Evolutionary conservation across 805 yeast genomes (phyloP).

Genomic region (Saccharomycopsis fibuligera): DNA sequence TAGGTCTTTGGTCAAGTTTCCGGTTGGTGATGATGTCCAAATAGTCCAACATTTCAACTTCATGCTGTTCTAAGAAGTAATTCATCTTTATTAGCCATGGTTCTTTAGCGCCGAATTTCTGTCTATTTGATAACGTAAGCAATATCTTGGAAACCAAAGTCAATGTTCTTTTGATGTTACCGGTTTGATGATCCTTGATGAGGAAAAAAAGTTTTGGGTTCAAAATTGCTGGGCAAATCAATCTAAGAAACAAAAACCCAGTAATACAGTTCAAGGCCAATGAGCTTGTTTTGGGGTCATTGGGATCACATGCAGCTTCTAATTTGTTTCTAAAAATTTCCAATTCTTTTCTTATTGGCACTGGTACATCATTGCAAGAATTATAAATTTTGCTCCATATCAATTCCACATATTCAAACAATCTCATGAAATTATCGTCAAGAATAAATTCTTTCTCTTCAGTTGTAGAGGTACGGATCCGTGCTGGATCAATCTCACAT

Average conservation of each 20-base stretch:
- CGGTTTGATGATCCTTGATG: slow-evolving; percentile 63
- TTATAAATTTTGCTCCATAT: slow-evolving; percentile 61
- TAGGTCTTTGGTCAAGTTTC: slow-evolving; percentile 58
- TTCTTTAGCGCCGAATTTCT: slow-evolving; percentile 74
- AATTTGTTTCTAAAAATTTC: slow-evolving; percentile 56
- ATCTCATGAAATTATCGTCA: slow-evolving; percentile 40
- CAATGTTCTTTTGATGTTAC: slow-evolving; percentile 66
- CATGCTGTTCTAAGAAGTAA: slow-evolving; percentile 52
- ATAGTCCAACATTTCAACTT: slow-evolving; percentile 56
- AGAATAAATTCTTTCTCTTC: slow-evolving; percentile 36
- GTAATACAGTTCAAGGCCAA: slow-evolving; percentile 62
- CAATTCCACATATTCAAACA: slow-evolving; percentile 45
- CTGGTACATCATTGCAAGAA: slow-evolving; percentile 73
- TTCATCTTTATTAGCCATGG: slow-evolving; percentile 73
- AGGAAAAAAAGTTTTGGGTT: slow-evolving; percentile 83
- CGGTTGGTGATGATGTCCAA: slow-evolving; percentile 66
- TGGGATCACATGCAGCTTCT: slow-evolving; percentile 54
- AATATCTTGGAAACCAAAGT: slow-evolving; percentile 76
- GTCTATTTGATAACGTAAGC: slow-evolving; percentile 72
- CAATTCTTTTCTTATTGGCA: slow-evolving; percentile 56
- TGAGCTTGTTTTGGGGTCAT: slow-evolving; percentile 32
- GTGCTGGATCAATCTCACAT: slow-evolving; percentile 78
- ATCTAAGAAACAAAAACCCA: slow-evolving; percentile 78
- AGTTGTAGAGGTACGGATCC: slow-evolving; percentile 34
- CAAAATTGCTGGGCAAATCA: slow-evolving; percentile 84